phyloP scores from a whole-genome alignment of 139 green algal species.

The Chara braunii region DNA sequence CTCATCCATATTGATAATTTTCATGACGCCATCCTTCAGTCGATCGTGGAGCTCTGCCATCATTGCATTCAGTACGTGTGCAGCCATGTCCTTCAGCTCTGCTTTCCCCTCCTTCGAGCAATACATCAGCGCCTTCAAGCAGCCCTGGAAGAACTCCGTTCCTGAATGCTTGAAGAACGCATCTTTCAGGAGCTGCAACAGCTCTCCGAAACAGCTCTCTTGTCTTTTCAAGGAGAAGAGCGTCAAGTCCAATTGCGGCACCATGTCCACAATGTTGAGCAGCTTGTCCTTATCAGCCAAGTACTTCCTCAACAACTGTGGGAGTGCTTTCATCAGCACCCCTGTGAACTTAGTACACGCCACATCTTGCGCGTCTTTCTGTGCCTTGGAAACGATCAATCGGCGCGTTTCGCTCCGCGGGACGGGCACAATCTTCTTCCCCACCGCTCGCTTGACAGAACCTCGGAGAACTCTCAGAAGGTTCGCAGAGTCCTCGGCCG shows the following conservation, averaged over 20 bases:
- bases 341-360: neutral
- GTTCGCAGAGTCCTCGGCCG: neutral
- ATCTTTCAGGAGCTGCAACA: constrained; percentile 22
- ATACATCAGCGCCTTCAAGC: constrained; percentile 6
- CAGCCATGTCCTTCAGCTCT: constrained; percentile 19
- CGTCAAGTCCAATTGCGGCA: constrained; percentile 11
- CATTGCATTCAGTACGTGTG: constrained; percentile 2
- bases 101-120: constrained; percentile 17
- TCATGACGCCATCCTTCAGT: constrained; percentile 5
- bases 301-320: constrained; percentile 21
- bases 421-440: neutral
- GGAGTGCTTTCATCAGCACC: constrained; percentile 24
- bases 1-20: constrained; percentile 14
- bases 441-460: constrained; percentile 17
- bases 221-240: constrained; percentile 26
- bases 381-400: constrained; percentile 21
- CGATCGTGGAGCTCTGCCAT: neutral
- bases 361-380: constrained; percentile 6
- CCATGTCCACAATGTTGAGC: constrained; percentile 3
- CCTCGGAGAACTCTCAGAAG: constrained; percentile 9
- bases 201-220: constrained; percentile 17
- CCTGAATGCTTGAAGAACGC: constrained; percentile 29
- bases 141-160: neutral
- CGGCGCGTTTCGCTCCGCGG: neutral
- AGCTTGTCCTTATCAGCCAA: constrained; percentile 22